Conservation (phyloP, 768 basidiomycete genomes). For the Termitomyces titanicus region DNA sequence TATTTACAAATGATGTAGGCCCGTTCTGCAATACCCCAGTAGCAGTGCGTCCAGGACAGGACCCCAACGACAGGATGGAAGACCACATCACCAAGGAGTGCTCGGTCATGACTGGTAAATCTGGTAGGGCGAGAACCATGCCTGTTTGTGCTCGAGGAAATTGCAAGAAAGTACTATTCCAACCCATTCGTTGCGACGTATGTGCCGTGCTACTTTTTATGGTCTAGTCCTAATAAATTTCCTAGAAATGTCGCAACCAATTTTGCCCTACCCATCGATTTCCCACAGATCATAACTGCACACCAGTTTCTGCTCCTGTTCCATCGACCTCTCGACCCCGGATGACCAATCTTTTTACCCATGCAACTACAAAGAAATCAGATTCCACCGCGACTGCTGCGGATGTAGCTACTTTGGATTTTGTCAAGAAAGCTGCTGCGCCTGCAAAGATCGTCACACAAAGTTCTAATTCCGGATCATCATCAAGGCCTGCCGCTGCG, state of each 20-base stretch:
- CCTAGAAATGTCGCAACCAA: conserved; percentile 64
- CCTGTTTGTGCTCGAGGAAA: conserved; percentile 58
- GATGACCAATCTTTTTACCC: conserved; percentile 10
- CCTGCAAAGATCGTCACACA: conserved; percentile 19
- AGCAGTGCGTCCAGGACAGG: conserved; percentile 70
- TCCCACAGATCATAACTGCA: conserved; percentile 66
- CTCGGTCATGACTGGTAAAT: conserved; percentile 63
- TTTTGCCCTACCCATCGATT: conserved; percentile 82
- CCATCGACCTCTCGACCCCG: conserved; percentile 13
- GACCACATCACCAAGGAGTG: conserved; percentile 66
- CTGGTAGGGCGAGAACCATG: conserved; percentile 37
- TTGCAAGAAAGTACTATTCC: conserved; percentile 72
- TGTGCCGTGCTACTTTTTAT: conserved; percentile 23
- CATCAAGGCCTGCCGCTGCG: conserved; percentile 17
- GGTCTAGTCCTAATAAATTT: neutral
- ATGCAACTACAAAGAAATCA: conserved; percentile 36
- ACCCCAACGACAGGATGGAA: conserved; percentile 83
- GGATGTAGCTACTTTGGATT: conserved; percentile 15
- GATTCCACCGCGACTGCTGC: conserved; percentile 36
- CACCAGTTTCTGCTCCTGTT: conserved; percentile 19
- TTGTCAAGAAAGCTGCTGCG: conserved; percentile 33
- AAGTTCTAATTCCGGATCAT: conserved; percentile 10
- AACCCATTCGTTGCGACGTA: conserved; percentile 73
- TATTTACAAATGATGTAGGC: conserved; percentile 33
- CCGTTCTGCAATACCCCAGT: conserved; percentile 77